Base-by-base conservation (phyloP, 1,139 yeast genomes). In the Diutina mesorugosa region DNA sequence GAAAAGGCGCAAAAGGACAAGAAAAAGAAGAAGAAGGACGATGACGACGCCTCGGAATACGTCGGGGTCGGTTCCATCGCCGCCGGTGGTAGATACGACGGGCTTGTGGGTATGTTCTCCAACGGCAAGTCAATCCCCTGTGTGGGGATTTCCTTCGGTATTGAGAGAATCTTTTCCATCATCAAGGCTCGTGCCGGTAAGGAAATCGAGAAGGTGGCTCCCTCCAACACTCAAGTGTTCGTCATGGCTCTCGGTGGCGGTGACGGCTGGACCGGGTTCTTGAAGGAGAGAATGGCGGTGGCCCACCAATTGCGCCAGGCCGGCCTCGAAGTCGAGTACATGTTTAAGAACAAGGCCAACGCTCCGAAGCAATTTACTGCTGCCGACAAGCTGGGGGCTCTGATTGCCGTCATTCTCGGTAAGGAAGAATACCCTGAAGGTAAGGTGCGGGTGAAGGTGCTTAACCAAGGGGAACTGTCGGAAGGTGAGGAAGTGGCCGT, bases 231-330 rank as follows among this genome's bases (percentile, higher is more conserved):
- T 14, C 96, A 93, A 69, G 98, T 88, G 18, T 93, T 79, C 67
- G 87, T 93, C 57, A 91, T 93, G 97, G 98, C 98, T 1, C 90
- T 93, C 67, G 99, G 99, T 63, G 97, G 97, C 64, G 98, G 97
- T 66, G 90, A 88, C 65, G 93, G 86, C 60, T 91, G 97, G 97
- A 84, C 79, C 60, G 98, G 98, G 10, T 88, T 88, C 74, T 76
- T 93, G 65, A 81, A 84, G 60, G 97, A 93, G 73, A 85, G 99
- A 74, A 90, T 93, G 97, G 66, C 78, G 48, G 80, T 93, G 57
- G 82, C 97, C 57, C 85, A 88, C 66, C 72, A 76, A 64, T 79
- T 93, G 63, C 93, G 99, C 99, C 77, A 77, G 45, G 87, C 87
- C 8, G 97, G 95, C 51, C 83, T 93, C 62, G 95, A 89, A 68